phyloP scores from a whole-genome alignment of 805 yeast genomes.

The Zygotorulaspora sp. region DNA sequence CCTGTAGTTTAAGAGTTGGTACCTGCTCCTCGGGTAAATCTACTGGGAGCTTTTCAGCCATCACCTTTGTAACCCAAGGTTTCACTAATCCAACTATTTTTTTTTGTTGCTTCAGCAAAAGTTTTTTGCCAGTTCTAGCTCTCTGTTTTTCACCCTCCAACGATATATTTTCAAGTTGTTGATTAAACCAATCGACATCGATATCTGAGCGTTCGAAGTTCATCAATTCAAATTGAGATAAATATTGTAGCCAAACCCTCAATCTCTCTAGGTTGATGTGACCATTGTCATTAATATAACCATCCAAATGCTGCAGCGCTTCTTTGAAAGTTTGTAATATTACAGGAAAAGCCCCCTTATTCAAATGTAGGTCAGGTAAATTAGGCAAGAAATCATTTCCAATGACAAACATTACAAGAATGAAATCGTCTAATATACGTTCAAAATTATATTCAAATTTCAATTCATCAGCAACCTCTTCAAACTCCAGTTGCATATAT shows the following conservation, averaged over 20 bases:
- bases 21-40: constrained; percentile 44
- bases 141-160: constrained; percentile 66
- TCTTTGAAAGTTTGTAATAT: constrained; percentile 83
- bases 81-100: constrained; percentile 56
- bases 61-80: constrained; percentile 43
- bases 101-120: constrained; percentile 68
- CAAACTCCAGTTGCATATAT: constrained; percentile 81
- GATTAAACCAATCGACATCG: constrained; percentile 89
- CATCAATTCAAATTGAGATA: constrained; percentile 76
- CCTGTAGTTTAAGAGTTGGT: constrained; percentile 43
- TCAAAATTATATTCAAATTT: constrained; percentile 77
- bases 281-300: constrained; percentile 82
- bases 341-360: constrained; percentile 95
- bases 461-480: constrained; percentile 58
- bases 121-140: constrained; percentile 57
- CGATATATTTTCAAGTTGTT: constrained; percentile 74
- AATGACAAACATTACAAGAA: constrained; percentile 85
- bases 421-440: constrained; percentile 84
- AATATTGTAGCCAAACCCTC: constrained; percentile 65
- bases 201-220: constrained; percentile 79
- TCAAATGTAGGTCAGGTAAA: constrained; percentile 86
- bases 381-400: constrained; percentile 98
- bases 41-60: constrained; percentile 31
- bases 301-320: constrained; percentile 67
- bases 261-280: constrained; percentile 70